Conservation (phyloP, 306 rosid genomes). For the Ceratonia siliqua region DNA sequence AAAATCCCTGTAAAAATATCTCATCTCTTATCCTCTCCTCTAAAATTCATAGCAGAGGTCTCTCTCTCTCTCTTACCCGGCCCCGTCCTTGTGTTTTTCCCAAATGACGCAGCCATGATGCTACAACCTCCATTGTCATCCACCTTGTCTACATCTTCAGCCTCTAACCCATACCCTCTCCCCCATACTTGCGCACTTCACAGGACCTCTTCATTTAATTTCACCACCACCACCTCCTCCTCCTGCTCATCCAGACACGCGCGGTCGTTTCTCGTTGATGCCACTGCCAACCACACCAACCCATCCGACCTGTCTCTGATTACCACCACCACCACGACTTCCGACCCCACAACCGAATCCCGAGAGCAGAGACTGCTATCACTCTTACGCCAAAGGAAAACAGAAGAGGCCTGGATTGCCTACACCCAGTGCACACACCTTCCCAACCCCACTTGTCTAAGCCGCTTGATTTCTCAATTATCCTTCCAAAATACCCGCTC, state of each 20-base stretch:
- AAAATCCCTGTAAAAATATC: constrained; percentile 5
- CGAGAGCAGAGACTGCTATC: constrained; percentile 60
- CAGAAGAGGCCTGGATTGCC: constrained; percentile 80
- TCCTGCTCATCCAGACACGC: constrained; percentile 23
- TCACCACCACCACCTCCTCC: constrained; percentile 30
- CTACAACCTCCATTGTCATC: constrained; percentile 22
- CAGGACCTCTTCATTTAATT: constrained; percentile 34
- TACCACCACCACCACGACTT: constrained; percentile 28
- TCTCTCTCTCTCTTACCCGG: neutral
- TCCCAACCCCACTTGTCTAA: constrained; percentile 81
- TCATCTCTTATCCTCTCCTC: constrained; percentile 24
- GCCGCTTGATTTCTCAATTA: constrained; percentile 78
- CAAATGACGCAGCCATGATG: constrained; percentile 73
- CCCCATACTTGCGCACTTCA: constrained; percentile 33
- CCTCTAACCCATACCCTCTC: constrained; percentile 26
- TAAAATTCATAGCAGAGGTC: neutral
- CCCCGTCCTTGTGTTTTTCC: neutral
- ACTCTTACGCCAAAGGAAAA: constrained; percentile 76
- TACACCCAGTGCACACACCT: constrained; percentile 58
- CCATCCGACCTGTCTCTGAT: constrained; percentile 40
- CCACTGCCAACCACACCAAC: constrained; percentile 43
- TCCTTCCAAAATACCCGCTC: constrained; percentile 59
- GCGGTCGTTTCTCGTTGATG: constrained; percentile 28
- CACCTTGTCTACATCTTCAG: constrained; percentile 17
- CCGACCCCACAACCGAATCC: constrained; percentile 21